phyloP scores from a whole-genome alignment of 2,329 filamentous ascomycete species.

The Lecanosticta acicola region DNA sequence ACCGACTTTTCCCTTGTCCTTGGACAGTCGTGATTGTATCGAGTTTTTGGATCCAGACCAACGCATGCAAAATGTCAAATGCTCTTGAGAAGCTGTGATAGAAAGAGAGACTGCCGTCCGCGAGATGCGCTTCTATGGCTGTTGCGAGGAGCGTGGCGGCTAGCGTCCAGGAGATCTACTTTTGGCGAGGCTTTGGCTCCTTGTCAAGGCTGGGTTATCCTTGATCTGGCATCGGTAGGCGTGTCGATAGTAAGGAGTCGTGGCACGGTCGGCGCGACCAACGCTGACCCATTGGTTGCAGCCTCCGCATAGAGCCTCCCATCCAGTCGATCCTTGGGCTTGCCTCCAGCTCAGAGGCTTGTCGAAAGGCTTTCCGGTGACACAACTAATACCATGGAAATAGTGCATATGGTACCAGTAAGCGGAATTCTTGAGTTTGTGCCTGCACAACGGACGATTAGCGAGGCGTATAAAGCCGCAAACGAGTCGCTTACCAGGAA shows the following conservation, averaged over 20 bases:
- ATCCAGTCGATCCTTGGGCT: constrained; percentile 74
- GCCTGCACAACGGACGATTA: constrained; percentile 22
- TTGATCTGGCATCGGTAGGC: constrained; percentile 60
- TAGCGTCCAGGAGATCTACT: constrained; percentile 10
- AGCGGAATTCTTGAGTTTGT: constrained; percentile 82
- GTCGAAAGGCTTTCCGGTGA: constrained; percentile 72
- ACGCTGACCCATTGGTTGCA: constrained; percentile 77
- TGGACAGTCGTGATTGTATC: not conserved
- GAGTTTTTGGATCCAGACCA: not conserved
- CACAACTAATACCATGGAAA: constrained; percentile 78
- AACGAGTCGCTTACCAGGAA: constrained; percentile 52
- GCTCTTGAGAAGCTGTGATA: not conserved
- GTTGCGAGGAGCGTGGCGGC: not conserved
- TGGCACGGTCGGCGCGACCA: constrained; percentile 83
- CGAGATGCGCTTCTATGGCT: not conserved
- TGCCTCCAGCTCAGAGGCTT: constrained; percentile 70
- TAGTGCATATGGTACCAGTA: constrained; percentile 86
- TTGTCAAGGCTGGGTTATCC: constrained; percentile 6
- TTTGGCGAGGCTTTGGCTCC: constrained; percentile 7
- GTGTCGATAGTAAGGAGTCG: constrained; percentile 87
- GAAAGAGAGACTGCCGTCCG: not conserved
- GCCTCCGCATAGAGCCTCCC: constrained; percentile 70
- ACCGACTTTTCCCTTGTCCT: not conserved
- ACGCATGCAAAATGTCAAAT: not conserved
- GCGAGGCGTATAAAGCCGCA: not conserved